Evolutionary conservation across 2,329 filamentous ascomycete genomes (phyloP).

Genomic region (Penicillium sp.): DNA sequence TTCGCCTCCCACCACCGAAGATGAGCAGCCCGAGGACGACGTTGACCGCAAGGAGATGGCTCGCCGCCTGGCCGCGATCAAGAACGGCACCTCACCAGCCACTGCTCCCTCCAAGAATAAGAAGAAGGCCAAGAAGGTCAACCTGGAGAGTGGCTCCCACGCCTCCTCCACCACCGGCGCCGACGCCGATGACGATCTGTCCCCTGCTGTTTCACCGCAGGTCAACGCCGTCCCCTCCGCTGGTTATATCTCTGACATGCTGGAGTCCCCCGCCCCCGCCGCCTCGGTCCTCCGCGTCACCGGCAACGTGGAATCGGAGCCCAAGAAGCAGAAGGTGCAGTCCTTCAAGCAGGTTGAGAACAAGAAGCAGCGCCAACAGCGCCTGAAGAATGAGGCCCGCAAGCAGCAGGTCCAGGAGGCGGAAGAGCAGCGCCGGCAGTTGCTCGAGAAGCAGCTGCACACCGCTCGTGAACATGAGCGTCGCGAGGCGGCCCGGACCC

Average conservation of each 20-base stretch:
- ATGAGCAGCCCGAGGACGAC: conserved; percentile 53
- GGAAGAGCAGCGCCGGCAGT: conserved; percentile 72
- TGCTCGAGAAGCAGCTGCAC: conserved; percentile 80
- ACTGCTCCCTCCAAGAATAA: conserved; percentile 47
- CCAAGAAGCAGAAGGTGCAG: conserved; percentile 61
- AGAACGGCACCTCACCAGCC: conserved; percentile 64
- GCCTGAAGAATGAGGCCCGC: conserved; percentile 79
- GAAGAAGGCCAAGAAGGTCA: conserved; percentile 71
- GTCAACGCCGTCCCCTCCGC: conserved; percentile 46
- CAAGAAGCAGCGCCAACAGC: conserved; percentile 95
- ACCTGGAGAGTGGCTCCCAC: conserved; percentile 53
- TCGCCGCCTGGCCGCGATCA: conserved; percentile 67
- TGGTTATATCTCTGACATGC: conserved; percentile 84
- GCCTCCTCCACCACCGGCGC: conserved; percentile 70
- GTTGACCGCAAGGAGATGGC: conserved; percentile 75
- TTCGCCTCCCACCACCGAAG: conserved; percentile 28
- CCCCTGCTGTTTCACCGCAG: conserved; percentile 66
- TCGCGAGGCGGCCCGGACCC: conserved; percentile 62
- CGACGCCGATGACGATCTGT: conserved; percentile 79
- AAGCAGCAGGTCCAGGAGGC: conserved; percentile 73
- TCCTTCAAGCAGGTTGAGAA: conserved; percentile 69
- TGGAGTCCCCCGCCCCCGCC: conserved; percentile 67
- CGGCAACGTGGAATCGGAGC: conserved; percentile 57
- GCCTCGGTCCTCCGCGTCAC: conserved; percentile 79
- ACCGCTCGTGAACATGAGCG: conserved; percentile 79